These are phyloP conservation scores for Colletotrichum sp. DNA, from an alignment of 2,329 filamentous ascomycete genomes.

Conservation along the genomic window DNA sequence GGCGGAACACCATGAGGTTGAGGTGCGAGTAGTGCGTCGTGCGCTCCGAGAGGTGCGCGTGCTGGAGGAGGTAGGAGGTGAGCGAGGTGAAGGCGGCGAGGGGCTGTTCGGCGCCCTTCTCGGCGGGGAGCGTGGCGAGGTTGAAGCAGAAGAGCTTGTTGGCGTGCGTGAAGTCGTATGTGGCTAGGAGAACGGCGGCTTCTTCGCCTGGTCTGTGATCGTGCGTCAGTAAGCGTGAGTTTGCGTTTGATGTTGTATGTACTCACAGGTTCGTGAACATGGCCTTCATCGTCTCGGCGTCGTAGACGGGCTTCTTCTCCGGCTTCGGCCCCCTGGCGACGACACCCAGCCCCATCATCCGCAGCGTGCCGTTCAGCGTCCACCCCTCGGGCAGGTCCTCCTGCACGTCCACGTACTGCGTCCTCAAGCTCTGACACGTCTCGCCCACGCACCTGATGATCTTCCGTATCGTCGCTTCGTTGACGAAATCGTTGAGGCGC, in stretches of 20 bases:
- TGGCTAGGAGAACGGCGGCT: slow-evolving; percentile 80
- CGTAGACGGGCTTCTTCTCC: slow-evolving; percentile 64
- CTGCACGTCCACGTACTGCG: slow-evolving; percentile 83
- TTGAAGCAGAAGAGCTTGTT: slow-evolving; percentile 96
- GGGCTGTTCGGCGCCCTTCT: slow-evolving; percentile 73
- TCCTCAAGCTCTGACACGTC: slow-evolving; percentile 71
- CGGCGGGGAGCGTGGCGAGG: slow-evolving; percentile 69
- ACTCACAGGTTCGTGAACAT: slow-evolving; percentile 81
- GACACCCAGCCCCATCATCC: slow-evolving; percentile 82
- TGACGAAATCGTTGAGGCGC: slow-evolving; percentile 93
- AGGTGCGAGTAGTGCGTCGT: slow-evolving; percentile 84
- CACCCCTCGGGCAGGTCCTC: slow-evolving; percentile 92
- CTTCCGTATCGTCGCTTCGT: slow-evolving; percentile 84
- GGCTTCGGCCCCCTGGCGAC: slow-evolving; percentile 74
- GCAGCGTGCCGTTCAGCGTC: slow-evolving; percentile 81
- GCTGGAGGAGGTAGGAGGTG: slow-evolving; percentile 90
- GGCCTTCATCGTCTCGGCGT: slow-evolving; percentile 80
- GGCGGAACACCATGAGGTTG: slow-evolving; percentile 82
- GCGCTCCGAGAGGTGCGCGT: slow-evolving; percentile 83
- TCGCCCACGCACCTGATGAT: slow-evolving; percentile 79
- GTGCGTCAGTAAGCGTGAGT: slow-evolving; percentile 14
- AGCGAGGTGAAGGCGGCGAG: slow-evolving; percentile 86
- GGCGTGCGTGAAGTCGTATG: slow-evolving; percentile 91
- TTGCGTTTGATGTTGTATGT: not conserved
- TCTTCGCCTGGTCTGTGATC: slow-evolving; percentile 74